Evolutionary conservation across 2,329 filamentous ascomycete genomes (phyloP).

Genomic region (Didymella pinodella): DNA sequence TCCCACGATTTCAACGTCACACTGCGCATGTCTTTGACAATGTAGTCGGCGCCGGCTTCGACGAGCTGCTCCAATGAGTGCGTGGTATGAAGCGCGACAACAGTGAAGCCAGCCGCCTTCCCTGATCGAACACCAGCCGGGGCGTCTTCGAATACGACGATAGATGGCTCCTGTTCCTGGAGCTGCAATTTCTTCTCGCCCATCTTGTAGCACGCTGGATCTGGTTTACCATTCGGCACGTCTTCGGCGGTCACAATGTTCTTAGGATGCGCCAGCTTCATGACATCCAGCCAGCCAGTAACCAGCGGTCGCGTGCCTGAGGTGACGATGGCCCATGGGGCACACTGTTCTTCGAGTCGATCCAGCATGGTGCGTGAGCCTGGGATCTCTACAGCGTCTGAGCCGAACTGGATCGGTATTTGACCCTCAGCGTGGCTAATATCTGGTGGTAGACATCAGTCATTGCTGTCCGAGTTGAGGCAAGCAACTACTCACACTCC

Average conservation of each 20-base stretch:
- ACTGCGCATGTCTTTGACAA: conserved; percentile 80
- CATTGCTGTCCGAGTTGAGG: conserved; percentile 4
- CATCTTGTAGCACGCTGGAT: conserved; percentile 59
- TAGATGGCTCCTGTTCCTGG: conserved; percentile 51
- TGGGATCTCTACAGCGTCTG: conserved; percentile 83
- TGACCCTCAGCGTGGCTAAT: conserved; percentile 78
- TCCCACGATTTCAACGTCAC: conserved; percentile 68
- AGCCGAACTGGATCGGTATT: conserved; percentile 78
- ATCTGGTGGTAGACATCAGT: conserved; percentile 61
- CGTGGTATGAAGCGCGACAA: conserved; percentile 84
- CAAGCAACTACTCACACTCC: conserved; percentile 73
- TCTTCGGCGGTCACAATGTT: conserved; percentile 60
- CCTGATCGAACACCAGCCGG: conserved; percentile 84
- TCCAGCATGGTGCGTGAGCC: conserved; percentile 77
- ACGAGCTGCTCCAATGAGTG: conserved; percentile 76
- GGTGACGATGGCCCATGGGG: conserved; percentile 83
- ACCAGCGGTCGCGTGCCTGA: conserved; percentile 59
- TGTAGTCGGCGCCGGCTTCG: conserved; percentile 84
- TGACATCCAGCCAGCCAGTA: conserved; percentile 59
- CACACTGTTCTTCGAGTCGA: conserved; percentile 66
- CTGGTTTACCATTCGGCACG: conserved; percentile 59
- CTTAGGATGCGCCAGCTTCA: conserved; percentile 57
- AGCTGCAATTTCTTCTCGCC: conserved; percentile 54
- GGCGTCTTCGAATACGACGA: conserved; percentile 88
- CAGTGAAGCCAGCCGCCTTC: conserved; percentile 84